phyloP scores from a whole-genome alignment of 2,329 filamentous ascomycete species.

The Sporothrix dimorphospora region DNA sequence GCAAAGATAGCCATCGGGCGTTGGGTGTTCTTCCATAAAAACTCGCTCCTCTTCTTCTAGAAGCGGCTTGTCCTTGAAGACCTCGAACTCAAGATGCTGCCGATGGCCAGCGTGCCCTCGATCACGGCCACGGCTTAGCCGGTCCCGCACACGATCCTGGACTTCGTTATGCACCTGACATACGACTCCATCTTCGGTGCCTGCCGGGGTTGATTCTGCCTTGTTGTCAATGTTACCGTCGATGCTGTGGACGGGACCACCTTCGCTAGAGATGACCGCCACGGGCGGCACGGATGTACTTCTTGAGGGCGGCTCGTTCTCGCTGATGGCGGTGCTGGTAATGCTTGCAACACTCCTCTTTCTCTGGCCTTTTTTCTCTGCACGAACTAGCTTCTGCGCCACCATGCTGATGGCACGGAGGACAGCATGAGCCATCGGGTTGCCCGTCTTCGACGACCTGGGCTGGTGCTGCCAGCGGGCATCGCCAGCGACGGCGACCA shows the following conservation, averaged over 20 bases:
- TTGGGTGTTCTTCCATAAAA: conserved; percentile 66
- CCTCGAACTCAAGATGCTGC: conserved; percentile 58
- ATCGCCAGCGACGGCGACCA: conserved; percentile 77
- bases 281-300: neutral
- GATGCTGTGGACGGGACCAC: neutral
- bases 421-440: conserved; percentile 77
- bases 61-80: conserved; percentile 70
- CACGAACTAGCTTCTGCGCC: conserved; percentile 65
- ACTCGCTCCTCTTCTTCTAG: conserved; percentile 66
- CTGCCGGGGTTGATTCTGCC: neutral
- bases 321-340: conserved; percentile 10
- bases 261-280: neutral
- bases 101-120: conserved; percentile 35
- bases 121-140: conserved; percentile 34
- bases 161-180: conserved; percentile 33
- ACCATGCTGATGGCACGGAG: conserved; percentile 84
- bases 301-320: conserved; percentile 37
- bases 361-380: conserved; percentile 49
- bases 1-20: conserved; percentile 85
- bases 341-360: conserved; percentile 15
- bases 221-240: neutral
- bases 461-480: conserved; percentile 67
- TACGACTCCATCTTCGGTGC: conserved; percentile 3
- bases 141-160: conserved; percentile 34
- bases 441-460: conserved; percentile 56